Percentiles rank a stretch among this genome's conserved stretches.
Evolutionary conservation across 169 alveolate genomes (phyloP).

Genomic region (Plasmodium malariae): DNA sequence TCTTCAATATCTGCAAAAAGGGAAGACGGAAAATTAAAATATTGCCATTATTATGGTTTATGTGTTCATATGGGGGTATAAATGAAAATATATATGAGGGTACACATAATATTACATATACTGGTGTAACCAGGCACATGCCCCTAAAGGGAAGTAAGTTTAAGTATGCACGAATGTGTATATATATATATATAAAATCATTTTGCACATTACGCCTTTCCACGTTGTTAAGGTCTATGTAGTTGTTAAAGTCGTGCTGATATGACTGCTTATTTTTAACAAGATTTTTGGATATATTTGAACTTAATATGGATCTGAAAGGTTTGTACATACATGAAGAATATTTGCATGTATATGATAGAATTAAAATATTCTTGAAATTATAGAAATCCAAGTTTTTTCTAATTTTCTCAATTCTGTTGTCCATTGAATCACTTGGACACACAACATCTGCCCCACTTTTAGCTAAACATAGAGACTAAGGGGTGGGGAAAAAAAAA

Average conservation of each 20-base stretch:
- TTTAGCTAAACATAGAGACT: constrained; percentile 85
- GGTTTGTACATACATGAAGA: constrained; percentile 90
- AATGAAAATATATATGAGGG: too few relatives aligned
- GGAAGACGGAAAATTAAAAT: not conserved
- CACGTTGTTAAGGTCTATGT: constrained; percentile 69
- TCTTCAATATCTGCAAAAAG: constrained; percentile 78
- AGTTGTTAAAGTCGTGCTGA: constrained; percentile 83
- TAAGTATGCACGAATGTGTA: not conserved
- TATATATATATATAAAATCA: not conserved
- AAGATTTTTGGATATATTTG: constrained; percentile 81
- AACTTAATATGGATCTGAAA: constrained; percentile 89
- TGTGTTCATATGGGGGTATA: too few relatives aligned
- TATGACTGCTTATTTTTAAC: constrained; percentile 86
- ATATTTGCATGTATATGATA: constrained; percentile 90
- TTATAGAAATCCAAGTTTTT: constrained; percentile 81
- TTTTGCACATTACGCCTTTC: constrained; percentile 52
- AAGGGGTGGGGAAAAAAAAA: not conserved
- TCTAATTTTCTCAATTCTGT: constrained; percentile 88
- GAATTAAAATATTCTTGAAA: constrained; percentile 82
- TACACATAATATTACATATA: too few relatives aligned
- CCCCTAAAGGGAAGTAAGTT: not conserved
- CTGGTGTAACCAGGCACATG: too few relatives aligned
- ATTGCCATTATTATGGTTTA: too few relatives aligned
- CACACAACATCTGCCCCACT: constrained; percentile 91
- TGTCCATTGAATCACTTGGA: constrained; percentile 94